These are phyloP conservation scores for Theileria sp. DNA, from an alignment of 169 alveolate genomes.

Conservation along the genomic window DNA sequence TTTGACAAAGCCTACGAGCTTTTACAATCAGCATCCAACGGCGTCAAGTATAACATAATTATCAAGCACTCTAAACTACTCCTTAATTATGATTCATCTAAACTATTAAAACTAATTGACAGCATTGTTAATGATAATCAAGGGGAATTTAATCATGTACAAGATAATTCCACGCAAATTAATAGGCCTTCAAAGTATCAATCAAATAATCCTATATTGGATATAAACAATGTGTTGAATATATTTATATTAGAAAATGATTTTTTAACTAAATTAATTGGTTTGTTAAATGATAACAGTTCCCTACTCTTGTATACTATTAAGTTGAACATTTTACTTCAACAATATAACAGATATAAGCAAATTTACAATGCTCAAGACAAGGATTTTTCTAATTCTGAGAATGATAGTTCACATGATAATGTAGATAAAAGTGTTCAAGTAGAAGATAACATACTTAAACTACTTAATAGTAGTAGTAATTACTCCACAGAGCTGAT, in stretches of 20 bases:
- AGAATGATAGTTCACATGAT: background rate
- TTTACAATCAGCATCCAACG: slow-evolving; percentile 10
- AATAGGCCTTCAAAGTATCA: background rate
- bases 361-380: background rate
- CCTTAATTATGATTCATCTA: slow-evolving; percentile 26
- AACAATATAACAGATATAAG: background rate
- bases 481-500: slow-evolving; percentile 19
- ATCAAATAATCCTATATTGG: background rate
- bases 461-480: slow-evolving; percentile 46
- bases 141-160: background rate
- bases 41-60: slow-evolving; percentile 43
- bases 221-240: background rate
- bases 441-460: slow-evolving; percentile 41
- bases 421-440: background rate
- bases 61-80: slow-evolving; percentile 39
- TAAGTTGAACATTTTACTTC: slow-evolving; percentile 2
- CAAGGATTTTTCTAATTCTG: background rate
- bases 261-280: background rate
- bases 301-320: slow-evolving; percentile 16
- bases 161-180: background rate
- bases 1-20: slow-evolving; percentile 35
- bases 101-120: slow-evolving; percentile 22
- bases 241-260: slow-evolving; percentile 13
- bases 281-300: background rate
- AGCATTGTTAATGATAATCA: slow-evolving; percentile 4